phyloP scores from a whole-genome alignment of 805 yeast species.

The Ogataea ramenticola region DNA sequence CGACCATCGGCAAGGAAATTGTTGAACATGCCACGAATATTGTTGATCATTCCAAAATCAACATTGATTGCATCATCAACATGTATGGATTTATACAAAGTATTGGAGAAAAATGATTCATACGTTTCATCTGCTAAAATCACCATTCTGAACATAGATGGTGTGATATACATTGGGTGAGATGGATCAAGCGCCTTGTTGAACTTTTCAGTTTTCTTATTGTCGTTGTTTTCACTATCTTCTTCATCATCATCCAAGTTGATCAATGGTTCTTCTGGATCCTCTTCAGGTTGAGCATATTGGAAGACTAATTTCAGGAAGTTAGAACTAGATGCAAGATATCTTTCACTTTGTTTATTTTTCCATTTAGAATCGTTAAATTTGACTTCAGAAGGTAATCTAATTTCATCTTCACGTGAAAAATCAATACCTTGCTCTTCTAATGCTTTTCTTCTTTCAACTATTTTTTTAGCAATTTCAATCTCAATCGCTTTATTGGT shows the following conservation, averaged over 20 bases:
- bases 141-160: constrained; percentile 93
- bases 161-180: constrained; percentile 63
- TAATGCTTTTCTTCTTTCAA: constrained; percentile 29
- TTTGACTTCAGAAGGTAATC: constrained; percentile 50
- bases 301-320: constrained; percentile 86
- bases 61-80: constrained; percentile 46
- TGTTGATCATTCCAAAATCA: constrained; percentile 33
- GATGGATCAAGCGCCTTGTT: constrained; percentile 81
- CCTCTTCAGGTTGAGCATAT: constrained; percentile 69
- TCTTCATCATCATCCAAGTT: constrained; percentile 34
- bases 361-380: constrained; percentile 59
- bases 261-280: constrained; percentile 32
- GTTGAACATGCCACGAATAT: constrained; percentile 81
- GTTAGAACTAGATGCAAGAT: constrained; percentile 77
- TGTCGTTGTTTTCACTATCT: constrained; percentile 23
- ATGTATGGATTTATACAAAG: constrained; percentile 62
- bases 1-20: constrained; percentile 88
- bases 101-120: constrained; percentile 71
- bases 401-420: constrained; percentile 29
- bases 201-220: constrained; percentile 30
- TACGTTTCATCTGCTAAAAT: constrained; percentile 89
- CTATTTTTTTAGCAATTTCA: constrained; percentile 58
- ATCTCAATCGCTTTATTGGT: constrained; percentile 59
- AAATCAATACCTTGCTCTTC: constrained; percentile 24
- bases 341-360: constrained; percentile 66